Percentiles rank a stretch among this genome's conserved stretches.
Evolutionary conservation across 139 green algal genomes (phyloP).

Genomic region (Mesotaenium endlicherianum): DNA sequence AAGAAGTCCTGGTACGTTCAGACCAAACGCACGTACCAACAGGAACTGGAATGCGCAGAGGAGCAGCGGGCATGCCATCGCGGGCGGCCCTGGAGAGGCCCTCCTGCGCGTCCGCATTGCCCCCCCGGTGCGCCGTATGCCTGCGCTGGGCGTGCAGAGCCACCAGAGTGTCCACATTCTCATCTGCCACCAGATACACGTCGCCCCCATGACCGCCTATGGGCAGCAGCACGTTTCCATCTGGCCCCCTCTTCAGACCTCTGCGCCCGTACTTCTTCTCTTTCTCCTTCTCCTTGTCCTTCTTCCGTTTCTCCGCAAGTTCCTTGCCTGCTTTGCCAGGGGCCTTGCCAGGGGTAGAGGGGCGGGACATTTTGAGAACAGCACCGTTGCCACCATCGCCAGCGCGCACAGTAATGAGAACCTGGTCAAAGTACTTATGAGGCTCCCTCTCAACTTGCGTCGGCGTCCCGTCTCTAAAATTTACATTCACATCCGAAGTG

Average conservation of each 20-base stretch:
- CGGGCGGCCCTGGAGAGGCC: background rate
- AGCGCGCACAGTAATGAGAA: slow-evolving; percentile 14
- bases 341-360: background rate
- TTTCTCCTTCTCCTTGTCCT: background rate
- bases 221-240: slow-evolving; percentile 13
- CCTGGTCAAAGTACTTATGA: slow-evolving; percentile 45
- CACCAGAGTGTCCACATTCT: slow-evolving; percentile 27
- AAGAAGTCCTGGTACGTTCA: background rate
- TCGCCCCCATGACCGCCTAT: slow-evolving; percentile 41
- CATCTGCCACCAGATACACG: slow-evolving; percentile 17
- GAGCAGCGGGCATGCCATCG: slow-evolving; percentile 11
- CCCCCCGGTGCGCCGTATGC: background rate
- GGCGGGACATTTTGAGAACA: slow-evolving; percentile 8
- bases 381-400: slow-evolving; percentile 36
- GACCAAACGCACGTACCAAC: slow-evolving; percentile 22
- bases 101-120: slow-evolving; percentile 39
- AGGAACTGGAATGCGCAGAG: slow-evolving; percentile 41
- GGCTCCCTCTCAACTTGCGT: slow-evolving; percentile 6
- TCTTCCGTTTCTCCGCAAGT: too few species aligned
- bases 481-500: too few species aligned
- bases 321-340: slow-evolving; percentile 19
- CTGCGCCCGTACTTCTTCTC: background rate
- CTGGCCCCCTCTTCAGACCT: background rate
- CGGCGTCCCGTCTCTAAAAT: too few species aligned
- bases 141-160: slow-evolving; percentile 14